Base-by-base conservation (phyloP, 148 eudicot species). In the Drosera capensis region DNA sequence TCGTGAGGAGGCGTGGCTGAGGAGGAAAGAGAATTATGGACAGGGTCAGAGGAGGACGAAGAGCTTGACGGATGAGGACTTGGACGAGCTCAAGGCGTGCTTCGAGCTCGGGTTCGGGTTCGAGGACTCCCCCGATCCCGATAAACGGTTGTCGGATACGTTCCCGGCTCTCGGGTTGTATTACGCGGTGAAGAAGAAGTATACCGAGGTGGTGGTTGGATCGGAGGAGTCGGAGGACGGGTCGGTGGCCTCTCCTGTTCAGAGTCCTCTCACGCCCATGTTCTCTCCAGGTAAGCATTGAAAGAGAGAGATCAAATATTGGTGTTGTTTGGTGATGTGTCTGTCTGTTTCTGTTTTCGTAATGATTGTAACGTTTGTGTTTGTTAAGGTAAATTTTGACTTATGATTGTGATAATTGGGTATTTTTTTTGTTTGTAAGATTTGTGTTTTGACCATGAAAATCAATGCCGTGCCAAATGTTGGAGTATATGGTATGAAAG, bases 31-130 rank as follows among this genome's bases (percentile, higher is more conserved):
- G 5, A 45, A 26, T 21, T 48, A 59, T 29, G 31, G 13, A 23
- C 64, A 63, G 13, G 57, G 56, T 1, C 15, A 23, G 3, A 59
- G 77, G 7, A 57, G 72, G 8, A 68, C 70, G 46, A 78, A 66
- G 61, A 86, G 87, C 58, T 75, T 86, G 20, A 78, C 96, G n/a
- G 84, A 86, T 22, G 92, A 86, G n/a, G 96, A 86, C 49, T 29
- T 86, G 12, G 81, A 70, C 0, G 96, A 86, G 43, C 66, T 86
- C 14, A 81, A 71, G 49, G 96, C 77, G 0, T 81, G 93, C 38
- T 50, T 86, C 20, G 96, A 86, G 29, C 78, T 86, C 4, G 96
- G 96, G 0, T 81, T 86, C 42, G 70, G 82, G 11, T 75, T 82
- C 25, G n/a, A n/a, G n/a, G 81, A 67, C 30, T 80, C 96, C 22